Percentiles rank a stretch among this genome's conserved stretches.
These are phyloP conservation scores for Thamnidium elegans DNA, from an alignment of 192 early-diverging fungal species.

Conservation along the genomic window DNA sequence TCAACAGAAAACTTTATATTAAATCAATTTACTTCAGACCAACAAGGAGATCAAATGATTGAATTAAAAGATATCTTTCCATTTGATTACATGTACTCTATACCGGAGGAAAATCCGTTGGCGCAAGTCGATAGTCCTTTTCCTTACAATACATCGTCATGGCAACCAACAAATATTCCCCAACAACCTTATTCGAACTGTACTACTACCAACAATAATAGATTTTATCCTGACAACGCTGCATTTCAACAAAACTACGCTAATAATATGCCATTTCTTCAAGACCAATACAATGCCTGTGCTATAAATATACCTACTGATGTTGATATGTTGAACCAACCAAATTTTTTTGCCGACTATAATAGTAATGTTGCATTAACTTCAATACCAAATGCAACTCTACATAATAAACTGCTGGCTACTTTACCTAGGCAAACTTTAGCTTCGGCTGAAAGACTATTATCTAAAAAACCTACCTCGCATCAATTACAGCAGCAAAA, in stretches of 20 bases:
- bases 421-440: constrained; percentile 21
- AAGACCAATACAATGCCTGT: too few relatives aligned
- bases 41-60: constrained; percentile 38
- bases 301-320: too few relatives aligned
- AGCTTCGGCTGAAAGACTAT: constrained; percentile 11
- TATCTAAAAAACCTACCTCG: neutral
- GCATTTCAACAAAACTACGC: too few relatives aligned
- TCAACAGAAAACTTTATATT: constrained; percentile 34
- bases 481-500: neutral
- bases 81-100: constrained; percentile 17
- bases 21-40: constrained; percentile 47
- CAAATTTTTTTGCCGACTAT: too few relatives aligned
- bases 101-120: constrained; percentile 19
- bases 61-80: constrained; percentile 33
- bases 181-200: too few relatives aligned
- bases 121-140: neutral
- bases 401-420: constrained; percentile 22
- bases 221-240: too few relatives aligned
- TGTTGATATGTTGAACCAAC: too few relatives aligned
- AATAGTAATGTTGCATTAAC: too few relatives aligned
- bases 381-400: constrained; percentile 16
- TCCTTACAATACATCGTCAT: too few relatives aligned
- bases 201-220: too few relatives aligned
- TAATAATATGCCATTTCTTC: too few relatives aligned
- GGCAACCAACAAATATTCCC: too few relatives aligned